phyloP scores from a whole-genome alignment of 2,329 filamentous ascomycete species.

The Colletotrichum liaoningense region DNA sequence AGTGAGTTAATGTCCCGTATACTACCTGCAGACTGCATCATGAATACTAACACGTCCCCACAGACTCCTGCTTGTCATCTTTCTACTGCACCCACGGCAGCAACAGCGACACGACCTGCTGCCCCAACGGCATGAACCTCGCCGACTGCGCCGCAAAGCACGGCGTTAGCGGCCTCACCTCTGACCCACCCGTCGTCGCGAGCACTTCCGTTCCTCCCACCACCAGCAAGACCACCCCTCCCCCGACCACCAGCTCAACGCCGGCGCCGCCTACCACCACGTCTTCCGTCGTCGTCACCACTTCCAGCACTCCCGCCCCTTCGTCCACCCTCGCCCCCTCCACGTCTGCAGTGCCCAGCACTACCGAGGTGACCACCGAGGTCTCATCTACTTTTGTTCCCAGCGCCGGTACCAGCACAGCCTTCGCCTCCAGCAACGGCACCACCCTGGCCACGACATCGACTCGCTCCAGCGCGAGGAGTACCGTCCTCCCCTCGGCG shows the following conservation, averaged over 20 bases:
- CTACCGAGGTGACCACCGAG: constrained; percentile 9
- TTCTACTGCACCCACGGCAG: constrained; percentile 72
- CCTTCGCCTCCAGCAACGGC: constrained; percentile 19
- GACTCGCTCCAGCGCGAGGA: constrained; percentile 13
- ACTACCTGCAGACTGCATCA: not conserved
- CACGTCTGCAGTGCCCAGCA: constrained; percentile 9
- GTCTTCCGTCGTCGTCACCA: constrained; percentile 6
- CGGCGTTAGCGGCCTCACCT: constrained; percentile 60
- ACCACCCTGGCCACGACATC: constrained; percentile 21
- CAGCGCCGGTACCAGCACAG: constrained; percentile 20
- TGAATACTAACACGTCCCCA: constrained; percentile 17
- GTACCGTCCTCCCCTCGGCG: constrained; percentile 1
- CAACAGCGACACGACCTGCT: constrained; percentile 67
- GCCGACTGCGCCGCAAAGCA: constrained; percentile 64
- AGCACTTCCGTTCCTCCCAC: constrained; percentile 41
- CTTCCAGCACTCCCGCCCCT: constrained; percentile 2
- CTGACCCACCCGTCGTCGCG: constrained; percentile 54
- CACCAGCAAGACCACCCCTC: constrained; percentile 40
- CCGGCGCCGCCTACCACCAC: constrained; percentile 36
- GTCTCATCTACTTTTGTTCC: constrained; percentile 18
- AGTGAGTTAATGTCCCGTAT: constrained; percentile 52
- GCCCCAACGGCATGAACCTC: constrained; percentile 66
- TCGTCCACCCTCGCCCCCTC: constrained; percentile 18
- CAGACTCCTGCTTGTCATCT: constrained; percentile 70
- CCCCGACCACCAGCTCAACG: constrained; percentile 42